These are phyloP conservation scores for Aspergillus homomorphus DNA, from an alignment of 495 filamentous ascomycete genomes.

Conservation along the genomic window DNA sequence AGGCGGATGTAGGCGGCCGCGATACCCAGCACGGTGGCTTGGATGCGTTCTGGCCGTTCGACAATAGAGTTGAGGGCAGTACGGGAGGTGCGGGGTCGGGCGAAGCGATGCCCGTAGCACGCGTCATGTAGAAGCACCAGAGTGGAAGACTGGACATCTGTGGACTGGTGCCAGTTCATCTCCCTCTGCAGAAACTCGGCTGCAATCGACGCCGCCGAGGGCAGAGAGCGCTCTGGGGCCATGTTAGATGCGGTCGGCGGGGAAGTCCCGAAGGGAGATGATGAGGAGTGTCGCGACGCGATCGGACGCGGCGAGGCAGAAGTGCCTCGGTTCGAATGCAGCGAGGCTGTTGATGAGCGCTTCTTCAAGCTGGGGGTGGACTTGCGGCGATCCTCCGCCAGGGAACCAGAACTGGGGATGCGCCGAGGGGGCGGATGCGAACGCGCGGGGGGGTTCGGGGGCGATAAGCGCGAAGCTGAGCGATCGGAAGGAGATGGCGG, in stretches of 20 bases:
- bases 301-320: conserved; percentile 34
- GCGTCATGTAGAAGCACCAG: conserved; percentile 85
- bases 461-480: conserved; percentile 32
- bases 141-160: conserved; percentile 56
- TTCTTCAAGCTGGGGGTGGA: conserved; percentile 46
- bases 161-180: conserved; percentile 57
- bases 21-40: conserved; percentile 76
- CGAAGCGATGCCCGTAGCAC: conserved; percentile 89
- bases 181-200: conserved; percentile 67
- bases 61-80: conserved; percentile 70
- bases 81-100: conserved; percentile 70
- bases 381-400: conserved; percentile 47
- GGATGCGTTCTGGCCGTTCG: conserved; percentile 88
- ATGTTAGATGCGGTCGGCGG: conserved; percentile 26
- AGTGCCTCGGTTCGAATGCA: conserved; percentile 35
- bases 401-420: conserved; percentile 49
- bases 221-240: conserved; percentile 31
- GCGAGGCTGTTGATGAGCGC: conserved; percentile 42
- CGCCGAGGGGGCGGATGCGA: conserved; percentile 41
- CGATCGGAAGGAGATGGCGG: conserved; percentile 40
- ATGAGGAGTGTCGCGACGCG: conserved; percentile 45
- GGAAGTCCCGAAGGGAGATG: conserved; percentile 43
- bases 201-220: conserved; percentile 68
- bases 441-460: conserved; percentile 29
- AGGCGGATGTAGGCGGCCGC: conserved; percentile 85